Base-by-base conservation (phyloP, 192 early-diverging fungal genomes). In the Pilaira anomala region DNA sequence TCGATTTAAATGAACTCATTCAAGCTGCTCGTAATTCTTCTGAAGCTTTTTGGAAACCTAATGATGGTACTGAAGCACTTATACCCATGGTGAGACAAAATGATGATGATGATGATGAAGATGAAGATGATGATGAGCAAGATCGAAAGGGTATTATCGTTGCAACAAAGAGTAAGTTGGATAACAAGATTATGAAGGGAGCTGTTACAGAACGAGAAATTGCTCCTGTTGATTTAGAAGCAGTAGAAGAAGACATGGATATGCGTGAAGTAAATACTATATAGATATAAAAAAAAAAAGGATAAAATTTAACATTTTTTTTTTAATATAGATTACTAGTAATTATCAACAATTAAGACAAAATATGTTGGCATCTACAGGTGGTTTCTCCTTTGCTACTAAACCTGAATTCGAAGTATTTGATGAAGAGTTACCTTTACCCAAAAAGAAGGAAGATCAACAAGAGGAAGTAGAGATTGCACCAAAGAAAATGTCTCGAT, bases 221-320 rank as follows among this genome's bases (percentile, higher is more conserved):
- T 16, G 71, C 79, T 11, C 44, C 70, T n/a, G 63, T 79, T 19
- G 69, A 82, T 30, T 51, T 76, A 46, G 80, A 82, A 12, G 73
- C 73, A 40, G 57, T 77, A 4, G 78, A 79, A 45, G 75, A 79
- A 7, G 76, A 82, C 28, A 79, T 82, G 80, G 58, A 80, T 36
- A 56, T 77, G 39, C 60, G 66, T 50, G 78, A 82, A 58, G 79
- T 78, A 76, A 66, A 18, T 41, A 21, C 40, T 5, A 11, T n/a
- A n/a, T n/a, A n/a, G n/a, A n/a, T n/a, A 18, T 3, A 16, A 45
- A 7, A 64, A n/a, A 21, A 40, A 36, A n/a, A 45, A 19, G 30
- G 26, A 65, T 30, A 63, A 8, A 44, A 33, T 58, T 0, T 21
- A 18, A 59, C 22, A 6, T 39, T n/a, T 41, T 19, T 36, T 24